Percentiles rank a stretch among this genome's conserved stretches.
Evolutionary conservation across 352 stramenopile species (phyloP).

Genomic region (Phytophthora nicotianae): DNA sequence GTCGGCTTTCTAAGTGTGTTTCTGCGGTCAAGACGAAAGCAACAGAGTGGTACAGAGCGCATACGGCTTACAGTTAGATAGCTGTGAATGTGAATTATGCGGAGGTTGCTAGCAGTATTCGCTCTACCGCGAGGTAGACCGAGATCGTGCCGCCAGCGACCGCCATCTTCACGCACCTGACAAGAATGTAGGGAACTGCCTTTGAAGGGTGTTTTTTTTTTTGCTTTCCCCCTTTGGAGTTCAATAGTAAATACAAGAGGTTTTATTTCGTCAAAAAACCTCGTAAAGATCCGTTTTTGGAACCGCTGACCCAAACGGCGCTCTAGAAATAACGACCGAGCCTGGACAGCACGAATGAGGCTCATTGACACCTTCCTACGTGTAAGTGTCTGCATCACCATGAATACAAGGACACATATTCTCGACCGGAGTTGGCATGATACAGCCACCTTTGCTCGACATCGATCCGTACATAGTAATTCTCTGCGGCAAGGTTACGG

Average conservation of each 20-base stretch:
- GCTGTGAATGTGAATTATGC: background rate
- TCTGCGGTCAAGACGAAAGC: background rate
- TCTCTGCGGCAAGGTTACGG: too few species aligned
- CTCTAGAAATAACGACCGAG: slow-evolving; percentile 8
- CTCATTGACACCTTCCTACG: background rate
- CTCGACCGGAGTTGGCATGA: too few species aligned
- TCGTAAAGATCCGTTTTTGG: slow-evolving; percentile 38
- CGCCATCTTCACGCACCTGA: slow-evolving; percentile 27
- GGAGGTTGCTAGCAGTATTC: background rate
- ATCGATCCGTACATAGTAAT: too few species aligned
- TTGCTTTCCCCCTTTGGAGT: slow-evolving; percentile 18
- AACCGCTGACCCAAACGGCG: slow-evolving; percentile 13
- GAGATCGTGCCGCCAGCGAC: background rate
- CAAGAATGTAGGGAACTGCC: slow-evolving; percentile 25
- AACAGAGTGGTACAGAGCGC: background rate
- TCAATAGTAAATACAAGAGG: slow-evolving; percentile 17
- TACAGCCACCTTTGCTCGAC: too few species aligned
- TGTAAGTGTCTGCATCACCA: too few species aligned
- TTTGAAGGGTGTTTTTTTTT: slow-evolving; percentile 20
- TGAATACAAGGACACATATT: too few species aligned
- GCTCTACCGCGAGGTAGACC: background rate
- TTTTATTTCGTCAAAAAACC: slow-evolving; percentile 33
- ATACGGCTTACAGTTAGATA: slow-evolving; percentile 12
- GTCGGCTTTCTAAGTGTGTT: slow-evolving; percentile 22
- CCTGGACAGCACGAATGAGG: background rate